Evolutionary conservation across 1,139 yeast genomes (phyloP), one percentile per base, ranked within the genome.

Genomic region (Candida sp.): DNA sequence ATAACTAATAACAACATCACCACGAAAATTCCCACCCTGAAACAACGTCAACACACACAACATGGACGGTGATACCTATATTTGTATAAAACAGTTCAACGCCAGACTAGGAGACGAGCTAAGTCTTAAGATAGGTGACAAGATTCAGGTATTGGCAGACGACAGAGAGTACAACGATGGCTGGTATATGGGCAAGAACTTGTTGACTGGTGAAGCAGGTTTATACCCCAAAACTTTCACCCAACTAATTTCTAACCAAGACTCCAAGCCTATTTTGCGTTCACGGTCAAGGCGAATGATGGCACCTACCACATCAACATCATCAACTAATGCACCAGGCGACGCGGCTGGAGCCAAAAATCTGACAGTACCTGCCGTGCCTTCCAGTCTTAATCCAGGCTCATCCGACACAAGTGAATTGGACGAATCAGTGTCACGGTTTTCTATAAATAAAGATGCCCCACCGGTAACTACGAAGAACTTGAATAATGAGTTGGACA

Each of bases 161-260:
- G 99, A 94, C 69, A 83, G 86, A 55, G 98, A 90, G 62, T 94
- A 89, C 68, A 89, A 90, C 59, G 99, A 94, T 67, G 98, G 98
- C n/a, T 94, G 99, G 99, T 94, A 87, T 63, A 75, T 75, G 88
- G 97, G 98, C 7, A 86, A 86, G 56, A 92, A 93, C 60, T 67
- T 90, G 49, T 65, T 80, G 45, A 85, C 93, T 0, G 81, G 82
- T 47, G 80, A 83, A 53, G 92, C 90, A 8, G 99, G 99, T 0
- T 74, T 94, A 44, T 94, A 91, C 64, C 99, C 99, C 8, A 89
- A 88, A 62, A 83, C 91, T 9, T 94, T 93, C 65, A 90, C 96
- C 1, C 85, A 83, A 59, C 62, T 77, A 4, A 64, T 75, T 38
- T 65, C 54, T 27, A 65, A 63, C 33, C 56, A 62, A 39, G 54